phyloP scores from a whole-genome alignment of 2,329 filamentous ascomycete genomes.

The Xylaria sp. region DNA sequence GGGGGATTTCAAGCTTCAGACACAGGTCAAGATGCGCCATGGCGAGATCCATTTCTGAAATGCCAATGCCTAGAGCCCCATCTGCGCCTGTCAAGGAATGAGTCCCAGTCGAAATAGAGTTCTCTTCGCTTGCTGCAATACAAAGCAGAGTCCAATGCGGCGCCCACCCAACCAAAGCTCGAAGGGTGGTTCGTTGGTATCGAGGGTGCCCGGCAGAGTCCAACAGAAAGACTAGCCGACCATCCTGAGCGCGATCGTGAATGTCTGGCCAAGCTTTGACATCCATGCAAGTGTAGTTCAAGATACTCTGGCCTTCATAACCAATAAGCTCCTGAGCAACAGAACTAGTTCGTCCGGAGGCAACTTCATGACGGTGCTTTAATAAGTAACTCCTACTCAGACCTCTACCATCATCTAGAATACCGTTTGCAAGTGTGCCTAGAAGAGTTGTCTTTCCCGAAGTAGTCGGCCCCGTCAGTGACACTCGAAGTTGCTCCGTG shows the following conservation, averaged over 20 bases:
- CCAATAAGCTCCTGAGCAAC: constrained; percentile 93
- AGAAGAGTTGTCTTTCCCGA: constrained; percentile 92
- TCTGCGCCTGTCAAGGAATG: constrained; percentile 54
- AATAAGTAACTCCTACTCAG: constrained; percentile 87
- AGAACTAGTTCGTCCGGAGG: constrained; percentile 89
- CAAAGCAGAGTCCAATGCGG: constrained; percentile 94
- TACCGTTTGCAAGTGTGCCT: constrained; percentile 85
- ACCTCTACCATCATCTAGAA: constrained; percentile 88
- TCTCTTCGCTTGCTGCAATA: constrained; percentile 77
- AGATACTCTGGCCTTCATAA: constrained; percentile 66
- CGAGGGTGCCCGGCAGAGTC: constrained; percentile 92
- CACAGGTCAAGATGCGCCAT: constrained; percentile 85
- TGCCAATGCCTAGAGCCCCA: constrained; percentile 56
- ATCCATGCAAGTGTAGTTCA: constrained; percentile 87
- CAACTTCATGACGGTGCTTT: constrained; percentile 92
- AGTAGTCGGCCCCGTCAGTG: constrained; percentile 85
- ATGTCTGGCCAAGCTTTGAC: constrained; percentile 95
- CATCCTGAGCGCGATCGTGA: constrained; percentile 75
- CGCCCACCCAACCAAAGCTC: constrained; percentile 92
- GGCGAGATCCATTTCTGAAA: constrained; percentile 71
- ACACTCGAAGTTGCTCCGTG: constrained; percentile 81
- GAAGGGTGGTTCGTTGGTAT: constrained; percentile 85
- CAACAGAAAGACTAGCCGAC: constrained; percentile 83
- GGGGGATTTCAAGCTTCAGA: constrained; percentile 76
- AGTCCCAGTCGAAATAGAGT: constrained; percentile 47